Evolutionary conservation across 2,329 filamentous ascomycete species (phyloP).

Genomic region (Curvularia sp.): DNA sequence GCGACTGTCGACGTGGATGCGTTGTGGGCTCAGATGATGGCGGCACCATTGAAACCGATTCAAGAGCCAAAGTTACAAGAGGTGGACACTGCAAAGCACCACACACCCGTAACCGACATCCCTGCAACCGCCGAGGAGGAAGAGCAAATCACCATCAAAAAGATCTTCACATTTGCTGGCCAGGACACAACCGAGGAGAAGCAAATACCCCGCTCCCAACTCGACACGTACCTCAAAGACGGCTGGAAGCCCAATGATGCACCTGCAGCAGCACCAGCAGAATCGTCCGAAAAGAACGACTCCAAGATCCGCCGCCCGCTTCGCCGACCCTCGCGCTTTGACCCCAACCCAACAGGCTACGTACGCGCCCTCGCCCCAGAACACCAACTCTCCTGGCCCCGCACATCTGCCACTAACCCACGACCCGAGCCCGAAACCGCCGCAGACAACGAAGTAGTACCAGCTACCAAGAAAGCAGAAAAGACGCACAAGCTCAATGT

Average conservation of each 20-base stretch:
- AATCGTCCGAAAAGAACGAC: constrained; percentile 11
- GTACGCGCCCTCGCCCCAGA: constrained; percentile 56
- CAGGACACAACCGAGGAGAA: constrained; percentile 76
- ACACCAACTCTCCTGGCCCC: constrained; percentile 52
- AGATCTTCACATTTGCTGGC: constrained; percentile 77
- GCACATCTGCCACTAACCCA: constrained; percentile 23
- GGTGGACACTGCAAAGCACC: constrained; percentile 10
- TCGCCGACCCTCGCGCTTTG: constrained; percentile 58
- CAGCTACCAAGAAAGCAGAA: constrained; percentile 32
- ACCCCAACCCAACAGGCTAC: constrained; percentile 57
- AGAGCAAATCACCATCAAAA: constrained; percentile 67
- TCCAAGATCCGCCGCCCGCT: constrained; percentile 40
- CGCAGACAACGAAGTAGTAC: constrained; percentile 21
- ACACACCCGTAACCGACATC: constrained; percentile 19
- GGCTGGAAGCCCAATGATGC: constrained; percentile 41
- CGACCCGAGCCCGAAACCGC: constrained; percentile 23
- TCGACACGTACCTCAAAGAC: constrained; percentile 38
- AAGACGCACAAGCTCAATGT: constrained; percentile 68
- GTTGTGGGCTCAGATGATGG: constrained; percentile 71
- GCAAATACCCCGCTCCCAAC: constrained; percentile 59
- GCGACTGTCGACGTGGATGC: constrained; percentile 76
- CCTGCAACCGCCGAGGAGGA: constrained; percentile 32
- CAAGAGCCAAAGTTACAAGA: constrained; percentile 25
- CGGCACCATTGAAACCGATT: constrained; percentile 51
- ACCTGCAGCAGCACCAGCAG: constrained; percentile 11